Conservation (phyloP, 2,329 filamentous ascomycete genomes). For the Cadophora malorum region DNA sequence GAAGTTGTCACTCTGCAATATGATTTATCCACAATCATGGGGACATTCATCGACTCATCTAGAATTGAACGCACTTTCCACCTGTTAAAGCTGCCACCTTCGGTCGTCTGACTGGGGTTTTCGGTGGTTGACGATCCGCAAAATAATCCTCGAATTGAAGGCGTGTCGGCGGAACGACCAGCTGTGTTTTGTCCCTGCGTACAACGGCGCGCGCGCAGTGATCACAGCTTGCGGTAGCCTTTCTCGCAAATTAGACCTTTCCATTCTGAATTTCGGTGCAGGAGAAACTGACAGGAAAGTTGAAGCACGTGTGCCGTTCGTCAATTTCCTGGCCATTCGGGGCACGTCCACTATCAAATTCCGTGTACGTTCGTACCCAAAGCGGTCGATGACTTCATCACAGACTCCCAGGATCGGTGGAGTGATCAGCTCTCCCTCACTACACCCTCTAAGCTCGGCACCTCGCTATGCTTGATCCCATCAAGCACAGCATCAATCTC, state of each 20-base stretch:
- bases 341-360: no score
- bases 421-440: neutral
- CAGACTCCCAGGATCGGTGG: neutral
- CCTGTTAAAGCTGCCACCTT: no score
- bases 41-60: neutral
- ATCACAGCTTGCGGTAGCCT: neutral
- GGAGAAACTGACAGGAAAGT: no score
- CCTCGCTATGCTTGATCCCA: conserved; percentile 38
- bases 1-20: neutral
- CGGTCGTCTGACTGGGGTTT: neutral
- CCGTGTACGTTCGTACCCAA: no score
- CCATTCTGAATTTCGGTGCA: no score
- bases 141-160: no score
- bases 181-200: neutral
- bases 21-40: neutral
- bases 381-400: no score
- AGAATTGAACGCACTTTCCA: neutral
- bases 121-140: no score
- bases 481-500: conserved; percentile 46
- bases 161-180: neutral
- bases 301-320: no score
- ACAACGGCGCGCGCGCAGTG: neutral
- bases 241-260: neutral
- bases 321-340: no score
- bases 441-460: conserved; percentile 17